Base-by-base conservation (phyloP, 352 stramenopile species). In the Phytophthora boehmeriae region DNA sequence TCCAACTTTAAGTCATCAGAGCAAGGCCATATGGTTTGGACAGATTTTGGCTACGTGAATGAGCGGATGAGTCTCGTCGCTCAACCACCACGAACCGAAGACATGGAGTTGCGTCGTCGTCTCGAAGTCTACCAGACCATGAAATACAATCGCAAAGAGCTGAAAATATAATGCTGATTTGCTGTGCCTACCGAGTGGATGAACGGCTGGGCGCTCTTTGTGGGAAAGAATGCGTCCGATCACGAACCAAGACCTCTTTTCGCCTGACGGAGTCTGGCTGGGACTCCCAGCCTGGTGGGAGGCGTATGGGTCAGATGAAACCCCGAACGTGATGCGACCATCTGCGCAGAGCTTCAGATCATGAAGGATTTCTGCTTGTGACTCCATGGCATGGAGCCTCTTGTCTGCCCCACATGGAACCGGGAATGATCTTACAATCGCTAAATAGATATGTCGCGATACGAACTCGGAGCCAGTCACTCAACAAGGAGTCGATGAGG, bases 101-200 rank as follows among this genome's bases (percentile, higher is more conserved):
- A 93, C 36, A 42, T 78, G 9, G 52, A 73, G 19, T 59, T 72
- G 20, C 81, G 81, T 22, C 83, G 83, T 49, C 76, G 76, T 54
- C 54, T 89, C 8, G 83, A 93, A 54, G 55, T 91, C 1, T 54
- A 68, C 46, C 61, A 91, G 22, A 53, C 91, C 27, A 75, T 87
- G 52, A 79, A 68, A 36, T 68, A 75, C 54, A 81, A 93, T 63
- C 58, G 64, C 41, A 73, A 73, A 34, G 75, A 74, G 51, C 57
- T 91, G 51, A 80, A 76, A 53, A 78, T 76, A 55, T 77, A 93
- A 70, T 91, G 81, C 70, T 93, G 83, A 81, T 75, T 93, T 49
- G 56, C 88, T 8, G 49, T 93, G 20, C 65, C 86, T 32, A 64
- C 69, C 8, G 57, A 75, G 42, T 93, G 83, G 83, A 89, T 93